Conservation (phyloP, 208 protist species). For the Leptomonas pyrrhocoris region DNA sequence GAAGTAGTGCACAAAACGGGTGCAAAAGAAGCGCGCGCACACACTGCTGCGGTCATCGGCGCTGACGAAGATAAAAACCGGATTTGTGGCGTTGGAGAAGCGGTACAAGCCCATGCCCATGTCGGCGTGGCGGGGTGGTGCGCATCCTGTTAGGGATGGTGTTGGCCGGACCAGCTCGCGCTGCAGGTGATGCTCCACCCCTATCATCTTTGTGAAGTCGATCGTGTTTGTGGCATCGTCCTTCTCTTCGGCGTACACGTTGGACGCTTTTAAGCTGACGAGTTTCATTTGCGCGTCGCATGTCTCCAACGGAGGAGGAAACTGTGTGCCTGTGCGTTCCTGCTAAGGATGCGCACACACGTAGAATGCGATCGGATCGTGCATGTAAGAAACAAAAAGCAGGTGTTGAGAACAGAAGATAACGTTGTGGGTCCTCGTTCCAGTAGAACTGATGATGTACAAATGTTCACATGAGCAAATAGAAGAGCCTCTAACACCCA, state of each 20-base stretch:
- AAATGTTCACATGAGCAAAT: no score
- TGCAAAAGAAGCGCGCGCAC: constrained; percentile 74
- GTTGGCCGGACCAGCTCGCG: constrained; percentile 33
- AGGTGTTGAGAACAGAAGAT: not conserved
- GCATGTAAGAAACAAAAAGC: not conserved
- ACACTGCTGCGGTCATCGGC: constrained; percentile 51
- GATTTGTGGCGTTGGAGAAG: constrained; percentile 44
- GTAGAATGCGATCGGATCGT: not conserved
- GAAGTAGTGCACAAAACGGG: constrained; percentile 61
- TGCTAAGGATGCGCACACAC: not conserved
- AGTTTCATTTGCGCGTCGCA: constrained; percentile 19
- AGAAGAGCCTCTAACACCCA: no score
- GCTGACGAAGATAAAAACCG: constrained; percentile 68
- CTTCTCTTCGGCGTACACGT: constrained; percentile 18
- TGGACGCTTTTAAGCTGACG: constrained; percentile 14
- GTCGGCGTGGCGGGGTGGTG: not conserved
- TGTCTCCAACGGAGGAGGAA: constrained; percentile 2
- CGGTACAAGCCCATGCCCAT: constrained; percentile 21
- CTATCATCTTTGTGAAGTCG: constrained; percentile 33
- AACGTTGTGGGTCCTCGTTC: no score
- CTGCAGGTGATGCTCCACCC: constrained; percentile 21
- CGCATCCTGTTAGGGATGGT: constrained; percentile 23
- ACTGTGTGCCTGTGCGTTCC: constrained; percentile 6
- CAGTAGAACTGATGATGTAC: no score
- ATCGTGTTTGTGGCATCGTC: constrained; percentile 25